Evolutionary conservation across 257 asterid species (phyloP).

Genomic region (Knoxia roxburghii): DNA sequence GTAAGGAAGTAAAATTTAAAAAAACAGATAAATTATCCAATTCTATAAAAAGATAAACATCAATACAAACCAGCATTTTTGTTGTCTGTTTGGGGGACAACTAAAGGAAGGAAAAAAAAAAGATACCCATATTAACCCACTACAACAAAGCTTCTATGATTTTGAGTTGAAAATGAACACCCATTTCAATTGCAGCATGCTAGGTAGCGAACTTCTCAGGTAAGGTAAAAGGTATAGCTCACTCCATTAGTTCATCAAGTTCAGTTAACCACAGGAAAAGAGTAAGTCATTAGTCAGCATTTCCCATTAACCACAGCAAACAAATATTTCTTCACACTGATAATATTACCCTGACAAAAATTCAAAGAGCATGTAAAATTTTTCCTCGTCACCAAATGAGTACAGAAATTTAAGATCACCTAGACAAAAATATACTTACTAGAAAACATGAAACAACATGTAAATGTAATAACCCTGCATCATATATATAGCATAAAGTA

Average conservation of each 20-base stretch:
- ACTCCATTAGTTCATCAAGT: neutral
- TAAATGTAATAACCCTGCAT: neutral
- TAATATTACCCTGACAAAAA: neutral
- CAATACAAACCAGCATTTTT: neutral
- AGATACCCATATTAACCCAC: neutral
- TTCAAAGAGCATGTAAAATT: neutral
- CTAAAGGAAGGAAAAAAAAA: neutral
- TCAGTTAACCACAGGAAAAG: neutral
- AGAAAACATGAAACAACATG: neutral
- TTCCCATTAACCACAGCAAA: neutral
- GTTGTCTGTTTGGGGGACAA: neutral
- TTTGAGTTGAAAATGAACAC: neutral
- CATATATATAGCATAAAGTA: neutral
- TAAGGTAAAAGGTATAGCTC: neutral
- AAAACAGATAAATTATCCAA: neutral
- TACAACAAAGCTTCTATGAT: neutral
- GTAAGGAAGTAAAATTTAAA: neutral
- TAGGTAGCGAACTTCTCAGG: neutral
- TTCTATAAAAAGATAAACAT: neutral
- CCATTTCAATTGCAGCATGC: neutral
- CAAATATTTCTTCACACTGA: neutral
- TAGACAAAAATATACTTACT: neutral
- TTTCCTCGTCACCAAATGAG: too few species aligned
- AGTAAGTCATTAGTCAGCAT: neutral
- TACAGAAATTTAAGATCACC: neutral